Evolutionary conservation across 176 grass and related monocot genomes (phyloP), one percentile per base, ranked within the genome.

Genomic region (Poa pratensis): DNA sequence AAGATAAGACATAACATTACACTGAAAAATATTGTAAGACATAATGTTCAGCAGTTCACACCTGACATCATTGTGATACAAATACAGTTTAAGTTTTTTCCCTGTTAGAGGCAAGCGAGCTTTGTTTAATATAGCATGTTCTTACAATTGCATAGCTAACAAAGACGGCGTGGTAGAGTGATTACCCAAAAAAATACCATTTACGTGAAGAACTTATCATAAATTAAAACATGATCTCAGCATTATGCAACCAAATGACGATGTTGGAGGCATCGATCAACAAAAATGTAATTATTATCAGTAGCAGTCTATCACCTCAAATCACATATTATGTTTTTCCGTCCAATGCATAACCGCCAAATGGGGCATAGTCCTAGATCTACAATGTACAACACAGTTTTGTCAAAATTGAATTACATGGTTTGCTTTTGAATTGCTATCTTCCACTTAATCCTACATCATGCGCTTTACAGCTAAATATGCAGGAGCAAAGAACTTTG

Each of bases 351-450:
- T 67, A 89, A 40, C 49, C 24, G 35, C 27, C 32, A 23, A 79
- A 74, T 18, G 10, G 55, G 30, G 68, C 58, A 20, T 61, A 10
- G 32, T 34, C 84, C 79, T 17, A 20, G 34, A 82, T 75, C 24
- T 73, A 77, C 61, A 74, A 79, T 86, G 60, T 90, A 87, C 84
- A 90, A 78, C 58, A 80, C 49, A 79, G 34, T 57, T 49, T 73
- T 66, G 48, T n/a, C 17, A 84, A 49, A 74, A 60, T 43, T 74
- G 42, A 77, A 19, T 75, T 79, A 84, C 58, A 90, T 46, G n/a
- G 46, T 50, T 71, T 46, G 30, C 51, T 78, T 50, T 84, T 76
- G 63, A 10, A 79, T 83, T 74, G 55, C 24, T 46, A 81, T 65
- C 72, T 17, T 81, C 32, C 79, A 73, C 69, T 71, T 43, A 54